phyloP scores from a whole-genome alignment of 2,329 filamentous ascomycete species.

The Rhynchosporium secalis region DNA sequence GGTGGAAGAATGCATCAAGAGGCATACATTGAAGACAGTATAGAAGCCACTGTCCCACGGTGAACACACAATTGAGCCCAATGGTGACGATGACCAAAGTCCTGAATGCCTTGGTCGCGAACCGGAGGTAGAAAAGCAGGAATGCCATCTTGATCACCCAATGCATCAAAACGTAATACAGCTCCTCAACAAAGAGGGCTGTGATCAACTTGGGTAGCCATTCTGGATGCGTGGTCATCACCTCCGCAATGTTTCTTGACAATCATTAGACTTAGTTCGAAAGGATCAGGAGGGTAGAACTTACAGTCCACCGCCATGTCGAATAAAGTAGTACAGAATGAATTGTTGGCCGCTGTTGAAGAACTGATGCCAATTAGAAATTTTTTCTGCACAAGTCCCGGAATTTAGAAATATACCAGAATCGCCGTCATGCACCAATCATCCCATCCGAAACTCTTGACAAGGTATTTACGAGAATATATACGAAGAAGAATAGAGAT shows the following conservation, averaged over 20 bases:
- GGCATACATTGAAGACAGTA: conserved; percentile 40
- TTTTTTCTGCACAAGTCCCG: neutral
- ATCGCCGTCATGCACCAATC: conserved; percentile 25
- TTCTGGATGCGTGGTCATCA: conserved; percentile 17
- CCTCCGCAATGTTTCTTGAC: neutral
- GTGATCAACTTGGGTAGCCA: conserved; percentile 19
- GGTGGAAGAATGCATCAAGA: conserved; percentile 37
- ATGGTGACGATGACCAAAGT: conserved; percentile 34
- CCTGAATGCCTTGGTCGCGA: conserved; percentile 32
- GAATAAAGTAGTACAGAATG: conserved; percentile 23
- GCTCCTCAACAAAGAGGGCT: conserved; percentile 39
- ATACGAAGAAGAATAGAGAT: conserved; percentile 21
- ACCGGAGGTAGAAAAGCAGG: conserved; percentile 41
- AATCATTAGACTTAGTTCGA: neutral
- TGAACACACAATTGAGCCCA: conserved; percentile 34
- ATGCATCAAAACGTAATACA: conserved; percentile 39
- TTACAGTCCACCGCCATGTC: conserved; percentile 22
- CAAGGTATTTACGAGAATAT: conserved; percentile 17
- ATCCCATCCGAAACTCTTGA: conserved; percentile 24
- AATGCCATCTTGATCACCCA: conserved; percentile 41
- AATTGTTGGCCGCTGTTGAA: conserved; percentile 25
- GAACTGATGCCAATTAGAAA: conserved; percentile 17
- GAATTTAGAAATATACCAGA: conserved; percentile 6
- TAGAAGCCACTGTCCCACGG: conserved; percentile 37
- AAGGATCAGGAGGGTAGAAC: neutral